A percentile compares a stretch with the other conserved stretches of the same genome.
phyloP scores from a whole-genome alignment of 2,329 filamentous ascomycete species.

The Cercospora berteroae region DNA sequence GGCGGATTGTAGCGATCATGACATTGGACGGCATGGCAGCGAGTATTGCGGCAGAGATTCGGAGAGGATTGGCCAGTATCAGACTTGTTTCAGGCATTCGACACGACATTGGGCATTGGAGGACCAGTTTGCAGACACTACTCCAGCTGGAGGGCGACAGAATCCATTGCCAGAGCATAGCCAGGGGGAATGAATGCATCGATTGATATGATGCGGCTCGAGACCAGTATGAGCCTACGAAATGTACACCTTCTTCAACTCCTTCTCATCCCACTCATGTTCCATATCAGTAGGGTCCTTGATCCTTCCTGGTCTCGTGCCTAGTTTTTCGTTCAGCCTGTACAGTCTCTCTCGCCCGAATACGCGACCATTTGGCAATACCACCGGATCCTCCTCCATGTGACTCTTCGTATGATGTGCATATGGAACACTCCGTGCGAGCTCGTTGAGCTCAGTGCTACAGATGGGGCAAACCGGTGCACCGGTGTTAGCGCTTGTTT shows the following conservation, averaged over 20 bases:
- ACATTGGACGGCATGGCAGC: background rate
- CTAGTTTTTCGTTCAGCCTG: constrained; percentile 76
- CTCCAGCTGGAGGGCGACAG: background rate
- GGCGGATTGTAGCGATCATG: background rate
- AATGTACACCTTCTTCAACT: constrained; percentile 86
- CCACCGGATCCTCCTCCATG: constrained; percentile 80
- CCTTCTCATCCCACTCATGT: constrained; percentile 60
- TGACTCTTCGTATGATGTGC: constrained; percentile 93
- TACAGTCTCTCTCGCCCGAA: constrained; percentile 75
- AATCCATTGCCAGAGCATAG: background rate
- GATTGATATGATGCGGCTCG: background rate
- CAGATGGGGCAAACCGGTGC: constrained; percentile 89
- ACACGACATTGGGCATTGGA: background rate
- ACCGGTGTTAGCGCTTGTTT: constrained; percentile 61
- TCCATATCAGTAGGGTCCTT: constrained; percentile 70
- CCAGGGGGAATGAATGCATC: background rate
- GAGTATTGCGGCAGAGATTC: background rate
- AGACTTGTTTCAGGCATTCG: background rate
- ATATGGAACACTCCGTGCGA: constrained; percentile 85
- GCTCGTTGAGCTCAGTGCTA: constrained; percentile 87
- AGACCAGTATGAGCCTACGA: constrained; percentile 50
- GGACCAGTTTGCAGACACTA: background rate
- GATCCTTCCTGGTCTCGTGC: constrained; percentile 63
- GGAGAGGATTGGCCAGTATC: background rate
- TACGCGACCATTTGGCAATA: constrained; percentile 82